Evolutionary conservation across 1,284 basidiomycete species (phyloP).

Genomic region (Cutaneotrichosporon dermatis): DNA sequence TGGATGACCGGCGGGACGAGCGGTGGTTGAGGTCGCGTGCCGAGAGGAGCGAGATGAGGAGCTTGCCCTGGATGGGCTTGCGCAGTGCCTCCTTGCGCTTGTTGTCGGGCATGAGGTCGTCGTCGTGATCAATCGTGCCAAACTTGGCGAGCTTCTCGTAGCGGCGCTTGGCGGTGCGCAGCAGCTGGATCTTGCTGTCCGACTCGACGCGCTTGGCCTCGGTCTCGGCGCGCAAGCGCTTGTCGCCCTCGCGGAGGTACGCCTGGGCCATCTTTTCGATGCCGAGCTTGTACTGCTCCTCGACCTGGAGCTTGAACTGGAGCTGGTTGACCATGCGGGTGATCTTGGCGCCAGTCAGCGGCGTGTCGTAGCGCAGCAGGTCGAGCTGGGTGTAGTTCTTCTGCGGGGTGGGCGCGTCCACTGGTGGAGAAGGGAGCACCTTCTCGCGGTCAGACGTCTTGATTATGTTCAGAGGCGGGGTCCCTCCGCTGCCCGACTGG

Average conservation of each 20-base stretch:
- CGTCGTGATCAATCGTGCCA: slow-evolving; percentile 75
- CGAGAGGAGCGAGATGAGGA: slow-evolving; percentile 80
- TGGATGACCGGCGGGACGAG: slow-evolving; percentile 70
- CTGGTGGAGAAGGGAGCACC: slow-evolving; percentile 10
- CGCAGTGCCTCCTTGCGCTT: slow-evolving; percentile 86
- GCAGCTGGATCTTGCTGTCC: slow-evolving; percentile 90
- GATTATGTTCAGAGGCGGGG: slow-evolving; percentile 10
- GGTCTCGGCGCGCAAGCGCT: slow-evolving; percentile 83
- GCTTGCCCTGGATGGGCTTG: slow-evolving; percentile 92
- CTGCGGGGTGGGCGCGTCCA: slow-evolving; percentile 9
- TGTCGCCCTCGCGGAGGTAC: slow-evolving; percentile 92
- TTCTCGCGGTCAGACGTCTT: background rate
- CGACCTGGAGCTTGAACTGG: slow-evolving; percentile 99
- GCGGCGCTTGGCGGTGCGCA: slow-evolving; percentile 85
- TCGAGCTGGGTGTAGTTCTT: slow-evolving; percentile 56
- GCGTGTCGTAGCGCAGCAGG: slow-evolving; percentile 95
- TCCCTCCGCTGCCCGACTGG: background rate
- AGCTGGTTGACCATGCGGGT: slow-evolving; percentile 97
- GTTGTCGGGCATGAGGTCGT: slow-evolving; percentile 63
- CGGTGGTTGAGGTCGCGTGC: slow-evolving; percentile 95
- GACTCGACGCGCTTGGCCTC: slow-evolving; percentile 91
- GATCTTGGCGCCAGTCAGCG: slow-evolving; percentile 93
- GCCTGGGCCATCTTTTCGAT: slow-evolving; percentile 98
- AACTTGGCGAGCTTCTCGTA: slow-evolving; percentile 95
- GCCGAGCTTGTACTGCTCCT: slow-evolving; percentile 96